A percentile compares a stretch with the other conserved stretches of the same genome.
phyloP scores from a whole-genome alignment of 2,329 filamentous ascomycete genomes.

The Talaromyces funiculosus region DNA sequence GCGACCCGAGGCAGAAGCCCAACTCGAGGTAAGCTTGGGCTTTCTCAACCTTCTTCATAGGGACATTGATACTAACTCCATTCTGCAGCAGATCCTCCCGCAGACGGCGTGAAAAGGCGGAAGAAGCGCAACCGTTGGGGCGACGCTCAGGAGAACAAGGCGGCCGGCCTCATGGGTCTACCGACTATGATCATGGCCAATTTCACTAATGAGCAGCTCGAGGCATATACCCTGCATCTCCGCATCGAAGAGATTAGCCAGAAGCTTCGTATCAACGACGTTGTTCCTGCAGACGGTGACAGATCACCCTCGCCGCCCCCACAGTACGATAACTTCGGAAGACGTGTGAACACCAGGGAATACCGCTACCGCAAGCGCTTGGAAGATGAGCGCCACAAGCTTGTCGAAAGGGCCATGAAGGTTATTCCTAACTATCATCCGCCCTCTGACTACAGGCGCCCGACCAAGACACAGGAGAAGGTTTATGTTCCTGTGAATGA shows the following conservation, averaged over 20 bases:
- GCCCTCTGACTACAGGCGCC: conserved; percentile 94
- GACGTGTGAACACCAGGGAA: conserved; percentile 98
- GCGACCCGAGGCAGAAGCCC: conserved; percentile 90
- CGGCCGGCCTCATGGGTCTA: conserved; percentile 92
- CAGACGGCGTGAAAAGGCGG: conserved; percentile 76
- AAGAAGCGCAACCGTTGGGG: conserved; percentile 99
- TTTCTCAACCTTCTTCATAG: neutral
- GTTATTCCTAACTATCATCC: conserved; percentile 99
- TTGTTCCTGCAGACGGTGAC: conserved; percentile 92
- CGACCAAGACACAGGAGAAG: conserved; percentile 99
- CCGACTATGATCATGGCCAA: conserved; percentile 93
- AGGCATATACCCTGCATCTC: conserved; percentile 92
- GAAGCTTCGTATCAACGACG: conserved; percentile 98
- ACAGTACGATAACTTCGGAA: conserved; percentile 98
- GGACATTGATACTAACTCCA: neutral
- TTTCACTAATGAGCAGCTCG: conserved; percentile 97
- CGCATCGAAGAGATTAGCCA: conserved; percentile 99
- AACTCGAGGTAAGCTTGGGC: conserved; percentile 58
- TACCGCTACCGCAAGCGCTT: conserved; percentile 97
- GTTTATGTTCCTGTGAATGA: conserved; percentile 99
- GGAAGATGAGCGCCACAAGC: conserved; percentile 97
- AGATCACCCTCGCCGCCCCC: conserved; percentile 92
- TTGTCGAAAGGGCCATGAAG: conserved; percentile 99
- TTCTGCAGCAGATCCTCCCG: conserved; percentile 43
- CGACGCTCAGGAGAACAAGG: conserved; percentile 96